Conservation (phyloP, 2,329 filamentous ascomycete species). For the Dothistroma pini region DNA sequence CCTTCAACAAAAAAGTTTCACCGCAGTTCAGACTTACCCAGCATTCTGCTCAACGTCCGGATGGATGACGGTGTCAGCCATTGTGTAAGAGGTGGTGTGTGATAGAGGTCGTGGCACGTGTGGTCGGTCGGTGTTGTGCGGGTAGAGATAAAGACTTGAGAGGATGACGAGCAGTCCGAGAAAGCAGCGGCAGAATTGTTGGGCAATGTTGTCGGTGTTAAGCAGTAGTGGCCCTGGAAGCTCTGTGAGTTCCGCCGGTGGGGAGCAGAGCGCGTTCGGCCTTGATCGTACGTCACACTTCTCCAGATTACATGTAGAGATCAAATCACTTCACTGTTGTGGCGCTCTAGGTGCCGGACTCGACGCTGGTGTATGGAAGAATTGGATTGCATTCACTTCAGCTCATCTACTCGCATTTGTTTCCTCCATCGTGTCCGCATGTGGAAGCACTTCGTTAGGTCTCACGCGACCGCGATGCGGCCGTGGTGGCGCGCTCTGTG, state of each 20-base stretch:
- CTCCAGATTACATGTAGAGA: background rate
- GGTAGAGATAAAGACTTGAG: background rate
- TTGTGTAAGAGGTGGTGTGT: constrained; percentile 24
- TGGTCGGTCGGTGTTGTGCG: background rate
- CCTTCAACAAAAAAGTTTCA: constrained; percentile 9
- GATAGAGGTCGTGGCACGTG: background rate
- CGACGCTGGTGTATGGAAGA: background rate
- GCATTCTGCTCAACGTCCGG: constrained; percentile 43
- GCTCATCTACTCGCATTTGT: background rate
- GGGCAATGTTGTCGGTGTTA: background rate
- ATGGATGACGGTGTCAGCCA: constrained; percentile 48
- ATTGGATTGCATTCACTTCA: background rate
- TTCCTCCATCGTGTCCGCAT: background rate
- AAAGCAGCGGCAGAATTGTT: constrained; percentile 3
- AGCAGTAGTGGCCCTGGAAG: background rate
- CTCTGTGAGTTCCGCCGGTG: background rate
- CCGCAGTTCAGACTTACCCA: constrained; percentile 39
- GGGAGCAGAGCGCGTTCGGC: background rate
- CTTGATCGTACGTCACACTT: background rate
- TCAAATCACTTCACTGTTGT: background rate
- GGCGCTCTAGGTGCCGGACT: background rate
- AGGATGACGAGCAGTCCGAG: background rate
- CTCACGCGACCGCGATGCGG: background rate
- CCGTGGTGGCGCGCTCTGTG: background rate
- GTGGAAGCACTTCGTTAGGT: background rate